phyloP scores from a whole-genome alignment of 139 green algal species.

The Mychonastes homosphaera region DNA sequence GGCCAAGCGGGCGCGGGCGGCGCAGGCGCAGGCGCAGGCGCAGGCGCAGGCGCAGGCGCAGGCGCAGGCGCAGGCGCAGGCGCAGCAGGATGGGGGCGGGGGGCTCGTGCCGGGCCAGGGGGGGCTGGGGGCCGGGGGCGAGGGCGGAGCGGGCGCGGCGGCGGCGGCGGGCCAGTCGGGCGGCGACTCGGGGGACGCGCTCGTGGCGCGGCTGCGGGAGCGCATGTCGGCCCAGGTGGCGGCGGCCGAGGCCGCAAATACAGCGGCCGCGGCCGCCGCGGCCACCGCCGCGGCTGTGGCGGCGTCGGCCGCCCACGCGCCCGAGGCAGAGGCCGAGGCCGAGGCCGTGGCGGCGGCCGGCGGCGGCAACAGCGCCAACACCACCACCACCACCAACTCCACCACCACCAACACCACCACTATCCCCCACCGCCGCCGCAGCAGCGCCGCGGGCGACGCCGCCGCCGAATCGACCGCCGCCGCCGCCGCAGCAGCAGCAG shows the following conservation, averaged over 20 bases:
- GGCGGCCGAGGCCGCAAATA: too few species aligned
- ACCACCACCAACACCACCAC: too few species aligned
- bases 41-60: background rate
- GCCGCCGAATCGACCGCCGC: background rate
- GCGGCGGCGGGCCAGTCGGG: constrained; percentile 1
- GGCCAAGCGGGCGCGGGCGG: constrained; percentile 14
- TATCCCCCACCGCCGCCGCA: too few species aligned
- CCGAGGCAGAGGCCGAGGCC: too few species aligned
- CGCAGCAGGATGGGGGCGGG: background rate
- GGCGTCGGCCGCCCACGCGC: too few species aligned
- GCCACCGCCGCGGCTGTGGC: too few species aligned
- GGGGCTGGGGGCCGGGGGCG: background rate
- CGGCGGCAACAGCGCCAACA: too few species aligned
- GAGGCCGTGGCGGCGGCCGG: too few species aligned
- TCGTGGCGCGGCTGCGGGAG: constrained; percentile 34
- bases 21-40: background rate
- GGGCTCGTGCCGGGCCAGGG: background rate
- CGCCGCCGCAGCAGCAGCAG: background rate
- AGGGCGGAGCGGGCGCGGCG: constrained; percentile 1
- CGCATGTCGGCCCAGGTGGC: constrained; percentile 47
- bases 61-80: background rate
- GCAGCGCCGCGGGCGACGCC: too few species aligned
- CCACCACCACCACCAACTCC: too few species aligned
- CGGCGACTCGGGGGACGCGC: constrained; percentile 19
- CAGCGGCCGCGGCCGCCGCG: too few species aligned